Percentiles rank a stretch among this genome's conserved stretches.
Conservation (phyloP, 306 rosid species). For the Medicago truncatula region DNA sequence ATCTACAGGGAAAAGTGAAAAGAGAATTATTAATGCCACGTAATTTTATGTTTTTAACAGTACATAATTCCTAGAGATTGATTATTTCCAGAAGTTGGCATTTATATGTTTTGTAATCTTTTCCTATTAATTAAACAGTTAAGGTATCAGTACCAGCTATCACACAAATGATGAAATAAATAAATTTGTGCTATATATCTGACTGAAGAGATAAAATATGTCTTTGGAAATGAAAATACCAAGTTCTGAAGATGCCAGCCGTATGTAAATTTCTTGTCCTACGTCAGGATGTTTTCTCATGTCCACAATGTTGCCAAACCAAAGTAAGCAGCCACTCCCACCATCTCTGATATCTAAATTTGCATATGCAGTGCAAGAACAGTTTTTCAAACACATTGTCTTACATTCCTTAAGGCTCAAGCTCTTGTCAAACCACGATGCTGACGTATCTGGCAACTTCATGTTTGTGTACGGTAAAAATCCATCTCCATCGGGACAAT, state of each 20-base stretch:
- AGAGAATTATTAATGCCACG: no score
- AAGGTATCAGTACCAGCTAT: no score
- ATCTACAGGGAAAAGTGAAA: neutral
- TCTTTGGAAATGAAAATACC: constrained; percentile 3
- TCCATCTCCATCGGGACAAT: constrained; percentile 15
- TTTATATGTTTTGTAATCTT: no score
- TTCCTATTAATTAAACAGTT: neutral
- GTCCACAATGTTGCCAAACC: constrained; percentile 34
- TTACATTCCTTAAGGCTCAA: constrained; percentile 38
- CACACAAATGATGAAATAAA: no score
- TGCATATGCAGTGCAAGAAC: neutral
- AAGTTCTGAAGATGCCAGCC: neutral
- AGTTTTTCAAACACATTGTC: constrained; percentile 20
- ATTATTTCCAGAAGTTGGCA: no score
- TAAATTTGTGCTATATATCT: neutral
- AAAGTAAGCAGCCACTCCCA: constrained; percentile 48
- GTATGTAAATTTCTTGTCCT: neutral
- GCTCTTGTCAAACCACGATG: constrained; percentile 42
- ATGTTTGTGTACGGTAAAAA: constrained; percentile 5
- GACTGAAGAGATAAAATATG: neutral
- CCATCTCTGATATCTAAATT: constrained; percentile 26
- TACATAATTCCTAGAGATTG: no score
- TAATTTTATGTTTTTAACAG: no score
- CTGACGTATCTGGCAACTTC: constrained; percentile 5
- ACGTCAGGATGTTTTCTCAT: neutral